Percentiles rank a stretch among this genome's conserved stretches.
Conservation (phyloP, 2,329 filamentous ascomycete species). For the Setomelanomma holmii region DNA sequence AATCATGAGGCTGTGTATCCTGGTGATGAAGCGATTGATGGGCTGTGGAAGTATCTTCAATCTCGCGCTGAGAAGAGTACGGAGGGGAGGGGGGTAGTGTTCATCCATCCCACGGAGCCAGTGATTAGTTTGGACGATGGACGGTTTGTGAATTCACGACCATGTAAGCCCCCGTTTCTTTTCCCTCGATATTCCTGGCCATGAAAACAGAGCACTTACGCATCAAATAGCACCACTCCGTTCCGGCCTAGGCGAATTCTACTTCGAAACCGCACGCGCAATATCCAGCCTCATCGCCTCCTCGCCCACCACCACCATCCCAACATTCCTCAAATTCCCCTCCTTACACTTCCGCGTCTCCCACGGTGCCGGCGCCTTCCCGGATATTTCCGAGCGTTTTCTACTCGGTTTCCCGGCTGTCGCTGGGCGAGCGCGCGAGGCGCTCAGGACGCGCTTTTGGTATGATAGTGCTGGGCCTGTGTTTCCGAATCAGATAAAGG, state of each 20-base stretch:
- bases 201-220: no score
- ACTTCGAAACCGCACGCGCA: conserved; percentile 47
- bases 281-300: conserved; percentile 43
- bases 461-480: conserved; percentile 49
- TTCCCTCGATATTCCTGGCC: not conserved
- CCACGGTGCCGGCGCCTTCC: conserved; percentile 47
- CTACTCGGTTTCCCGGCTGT: conserved; percentile 39
- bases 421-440: conserved; percentile 32
- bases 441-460: conserved; percentile 43
- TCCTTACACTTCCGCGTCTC: conserved; percentile 44
- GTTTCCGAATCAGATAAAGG: conserved; percentile 46
- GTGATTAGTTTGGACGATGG: conserved; percentile 38
- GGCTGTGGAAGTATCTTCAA: conserved; percentile 39
- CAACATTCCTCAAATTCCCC: conserved; percentile 36
- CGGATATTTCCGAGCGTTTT: conserved; percentile 45
- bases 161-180: conserved; percentile 31
- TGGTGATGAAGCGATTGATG: conserved; percentile 34
- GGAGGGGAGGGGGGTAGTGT: conserved; percentile 36
- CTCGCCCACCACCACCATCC: not conserved
- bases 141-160: conserved; percentile 32
- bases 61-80: conserved; percentile 11
- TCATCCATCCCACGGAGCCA: conserved; percentile 47
- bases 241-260: conserved; percentile 46
- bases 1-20: conserved; percentile 46
- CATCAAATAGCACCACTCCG: conserved; percentile 41